Base-by-base conservation (phyloP, 2,329 filamentous ascomycete genomes). In the Lecanicillium sp. region DNA sequence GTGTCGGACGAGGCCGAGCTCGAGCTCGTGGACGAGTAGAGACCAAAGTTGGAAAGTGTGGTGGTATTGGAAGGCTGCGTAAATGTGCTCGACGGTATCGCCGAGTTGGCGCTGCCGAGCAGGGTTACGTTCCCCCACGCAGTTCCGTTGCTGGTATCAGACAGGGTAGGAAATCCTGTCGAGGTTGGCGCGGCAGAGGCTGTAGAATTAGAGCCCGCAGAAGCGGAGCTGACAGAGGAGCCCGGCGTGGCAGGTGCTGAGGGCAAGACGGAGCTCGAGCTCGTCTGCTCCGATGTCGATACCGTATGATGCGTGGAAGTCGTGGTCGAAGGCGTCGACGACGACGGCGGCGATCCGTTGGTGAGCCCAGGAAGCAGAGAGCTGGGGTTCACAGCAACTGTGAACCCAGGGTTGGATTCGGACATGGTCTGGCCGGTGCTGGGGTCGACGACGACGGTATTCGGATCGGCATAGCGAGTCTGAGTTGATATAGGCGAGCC, bases 401-500 rank as follows among this genome's bases (percentile, higher is more conserved):
- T 50, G 12, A 55, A 49, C 35, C 57, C 59, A 33, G 56, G 56
- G 49, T 56, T 49, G 23, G 66, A 58, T 54, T 60, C 61, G 50
- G 60, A 58, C 52, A 66, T 55, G 48, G 69, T 69, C 45, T 64
- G 59, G 54, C 62, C 67, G 32, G 67, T 64, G 48, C 56, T 56
- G 40, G 63, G 54, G 55, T 64, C 61, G 52, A 65, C 56, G 51
- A 69, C 56, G 48, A 66, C 60, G 48, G 70, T 70, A 55, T 64
- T 61, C 30, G 69, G 60, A 38, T 65, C 53, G 33, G 65, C 63
- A 54, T 58, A 62, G 47, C 70, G 54, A 26, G 76, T 79, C 50
- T 69, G 62, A 19, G 71, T 59, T 44, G 67, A 61, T 38, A 77
- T 57, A 41, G 71, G 65, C 23, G 65, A 67, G 52, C 77, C 77